phyloP scores from a whole-genome alignment of 2,329 filamentous ascomycete genomes.

The Phialemonium atrogriseum region DNA sequence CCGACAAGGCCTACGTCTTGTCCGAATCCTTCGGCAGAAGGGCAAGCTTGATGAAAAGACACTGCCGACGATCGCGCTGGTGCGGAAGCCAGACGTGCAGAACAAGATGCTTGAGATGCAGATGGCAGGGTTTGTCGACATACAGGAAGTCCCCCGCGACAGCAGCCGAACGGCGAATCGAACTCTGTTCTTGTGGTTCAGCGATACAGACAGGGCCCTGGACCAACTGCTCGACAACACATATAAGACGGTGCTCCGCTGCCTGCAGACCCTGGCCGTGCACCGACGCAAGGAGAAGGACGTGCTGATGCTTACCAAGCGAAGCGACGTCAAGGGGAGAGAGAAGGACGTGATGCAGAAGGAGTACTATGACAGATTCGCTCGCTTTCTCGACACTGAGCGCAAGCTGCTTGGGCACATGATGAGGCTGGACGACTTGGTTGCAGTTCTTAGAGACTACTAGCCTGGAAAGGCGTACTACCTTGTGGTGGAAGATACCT shows the following conservation, averaged over 20 bases:
- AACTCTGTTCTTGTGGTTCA: conserved; percentile 89
- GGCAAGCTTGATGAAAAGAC: conserved; percentile 95
- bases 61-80: conserved; percentile 69
- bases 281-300: conserved; percentile 65
- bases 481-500: too few relatives aligned
- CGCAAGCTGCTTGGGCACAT: conserved; percentile 73
- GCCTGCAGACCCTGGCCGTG: conserved; percentile 69
- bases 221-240: conserved; percentile 67
- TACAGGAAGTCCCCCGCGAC: conserved; percentile 91
- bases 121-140: conserved; percentile 75
- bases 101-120: conserved; percentile 80
- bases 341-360: conserved; percentile 73
- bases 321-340: conserved; percentile 76
- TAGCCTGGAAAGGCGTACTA: too few relatives aligned
- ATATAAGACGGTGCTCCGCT: conserved; percentile 85
- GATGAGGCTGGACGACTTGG: conserved; percentile 72
- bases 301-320: conserved; percentile 72
- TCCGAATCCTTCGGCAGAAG: conserved; percentile 75
- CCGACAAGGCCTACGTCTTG: conserved; percentile 68
- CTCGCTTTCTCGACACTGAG: conserved; percentile 53
- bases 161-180: conserved; percentile 71
- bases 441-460: conserved; percentile 75
- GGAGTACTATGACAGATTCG: conserved; percentile 60
- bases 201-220: conserved; percentile 66
- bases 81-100: conserved; percentile 79